Percentiles rank a stretch among this genome's conserved stretches.
Evolutionary conservation across 2,329 filamentous ascomycete genomes (phyloP).

Genomic region (Fusarium liriodendri): DNA sequence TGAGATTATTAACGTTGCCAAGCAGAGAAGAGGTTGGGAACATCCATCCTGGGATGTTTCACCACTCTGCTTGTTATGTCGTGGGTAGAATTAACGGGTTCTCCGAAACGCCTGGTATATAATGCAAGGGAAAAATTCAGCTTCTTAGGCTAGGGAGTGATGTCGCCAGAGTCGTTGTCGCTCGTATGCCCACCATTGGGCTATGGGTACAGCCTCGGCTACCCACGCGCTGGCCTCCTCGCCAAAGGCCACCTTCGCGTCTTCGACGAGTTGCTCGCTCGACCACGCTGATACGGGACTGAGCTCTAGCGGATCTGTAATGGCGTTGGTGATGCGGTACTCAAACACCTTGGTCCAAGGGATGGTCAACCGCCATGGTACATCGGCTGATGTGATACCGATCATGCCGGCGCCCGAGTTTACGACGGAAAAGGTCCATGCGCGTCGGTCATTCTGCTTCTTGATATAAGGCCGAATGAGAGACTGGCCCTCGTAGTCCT

Average conservation of each 20-base stretch:
- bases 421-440: constrained; percentile 51
- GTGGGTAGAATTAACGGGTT: not conserved
- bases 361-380: constrained; percentile 47
- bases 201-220: constrained; percentile 37
- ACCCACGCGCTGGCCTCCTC: constrained; percentile 47
- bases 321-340: constrained; percentile 47
- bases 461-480: constrained; percentile 46
- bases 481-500: constrained; percentile 51
- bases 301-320: constrained; percentile 45
- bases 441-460: constrained; percentile 40
- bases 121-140: constrained; percentile 18
- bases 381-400: constrained; percentile 46
- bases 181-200: constrained; percentile 39
- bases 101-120: constrained; percentile 25
- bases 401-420: constrained; percentile 50
- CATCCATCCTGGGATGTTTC: not conserved
- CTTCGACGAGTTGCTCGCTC: constrained; percentile 33
- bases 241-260: constrained; percentile 32
- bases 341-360: constrained; percentile 47
- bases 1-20: constrained; percentile 2
- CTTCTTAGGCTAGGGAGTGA: constrained; percentile 25
- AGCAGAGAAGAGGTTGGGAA: not conserved
- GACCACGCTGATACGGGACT: constrained; percentile 43
- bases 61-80: not conserved
- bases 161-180: constrained; percentile 41